Base-by-base conservation (phyloP, 257 asterid species). In the Solanum microdontum region DNA sequence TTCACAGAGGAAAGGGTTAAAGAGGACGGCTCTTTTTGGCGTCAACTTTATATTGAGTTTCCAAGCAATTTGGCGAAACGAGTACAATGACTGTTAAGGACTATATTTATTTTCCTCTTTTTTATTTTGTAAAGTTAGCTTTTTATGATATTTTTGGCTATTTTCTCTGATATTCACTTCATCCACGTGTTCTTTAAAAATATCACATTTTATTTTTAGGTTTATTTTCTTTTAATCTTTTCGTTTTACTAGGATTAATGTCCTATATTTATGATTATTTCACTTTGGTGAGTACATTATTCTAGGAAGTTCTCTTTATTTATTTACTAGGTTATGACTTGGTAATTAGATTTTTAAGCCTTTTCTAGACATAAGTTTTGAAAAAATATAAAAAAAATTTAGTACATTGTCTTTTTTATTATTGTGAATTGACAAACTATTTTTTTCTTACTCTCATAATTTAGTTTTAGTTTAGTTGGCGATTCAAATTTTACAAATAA, bases 1-100 rank as follows among this genome's bases (percentile, higher is more conserved):
- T 43, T 19, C 24, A 90, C 87, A 62, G 87, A 89, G 86, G 90
- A 90, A 91, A 91, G 92, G 95, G 90, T 89, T 72, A 89, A 79
- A 19, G 84, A 1, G 83, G 98, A 95, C 95, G 92, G 93, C 96
- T 90, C 34, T 33, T 33, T 26, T 40, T 83, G 89, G 87, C 72
- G 88, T 88, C 94, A 91, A 90, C 94, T 93, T 58, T 90, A 92
- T 79, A 69, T 69, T 51, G 87, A 84, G 92, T 87, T 91, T 92
- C 97, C 97, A 79, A 92, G 92, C 93, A 89, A 89, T 86, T 91
- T 89, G 94, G 95, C 85, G 39, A 45, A 45, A 17, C 26, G 24
- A 39, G 33, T 24, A 45, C 37, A 8, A 74, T 14, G 88, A 86
- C 89, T 73, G 84, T 40, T 32, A 37, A 48, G 82, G 86, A 88